Base-by-base conservation (phyloP, 2,329 filamentous ascomycete genomes). In the Fusarium annulatum region DNA sequence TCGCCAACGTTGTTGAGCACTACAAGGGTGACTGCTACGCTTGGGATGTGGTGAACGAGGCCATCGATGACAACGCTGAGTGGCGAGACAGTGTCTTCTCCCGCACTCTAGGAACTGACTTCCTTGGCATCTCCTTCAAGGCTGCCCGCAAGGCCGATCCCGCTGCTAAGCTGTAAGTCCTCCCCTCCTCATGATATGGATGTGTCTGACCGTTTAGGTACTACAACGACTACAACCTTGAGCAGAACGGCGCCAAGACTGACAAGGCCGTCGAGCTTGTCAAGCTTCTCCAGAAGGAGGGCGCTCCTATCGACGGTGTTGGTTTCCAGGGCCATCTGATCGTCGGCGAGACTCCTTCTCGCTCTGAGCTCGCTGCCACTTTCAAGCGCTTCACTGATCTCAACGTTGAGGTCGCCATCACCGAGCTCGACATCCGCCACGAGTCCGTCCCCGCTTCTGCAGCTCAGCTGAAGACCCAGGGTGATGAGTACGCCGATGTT, bases 21-120 rank as follows among this genome's bases (percentile, higher is more conserved):
- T 91, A 88, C 83, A 86, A 87, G 79, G 87, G 88, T 62, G 84
- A 88, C 73, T 91, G 90, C 80, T 88, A 89, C 78, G 85, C 86
- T 36, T 92, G 90, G 90, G 90, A 92, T 63, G 90, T 92, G 0
- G 86, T 91, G 30, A 92, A 92, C 79, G 90, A 92, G 82, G 88
- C 86, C 9, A 84, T 90, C 45, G 85, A 87, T 64, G 90, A 91
- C 26, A 86, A 88, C 72, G 89, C 88, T 19, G 85, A 83, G 12
- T 88, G 84, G 80, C 84, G 89, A 63, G 76, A 83, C 64, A 84
- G 81, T 62, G 84, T 90, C 69, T 92, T 90, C 81, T 86, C 86
- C 79, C 79, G 84, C 36, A 85, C 85, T 38, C 85, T 92, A 23
- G 89, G 89, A 28, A 85, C 86, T 16, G 84, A 85, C 46, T 92